Conservation (phyloP, 2,329 filamentous ascomycete genomes). For the Chaetomium globosum region DNA sequence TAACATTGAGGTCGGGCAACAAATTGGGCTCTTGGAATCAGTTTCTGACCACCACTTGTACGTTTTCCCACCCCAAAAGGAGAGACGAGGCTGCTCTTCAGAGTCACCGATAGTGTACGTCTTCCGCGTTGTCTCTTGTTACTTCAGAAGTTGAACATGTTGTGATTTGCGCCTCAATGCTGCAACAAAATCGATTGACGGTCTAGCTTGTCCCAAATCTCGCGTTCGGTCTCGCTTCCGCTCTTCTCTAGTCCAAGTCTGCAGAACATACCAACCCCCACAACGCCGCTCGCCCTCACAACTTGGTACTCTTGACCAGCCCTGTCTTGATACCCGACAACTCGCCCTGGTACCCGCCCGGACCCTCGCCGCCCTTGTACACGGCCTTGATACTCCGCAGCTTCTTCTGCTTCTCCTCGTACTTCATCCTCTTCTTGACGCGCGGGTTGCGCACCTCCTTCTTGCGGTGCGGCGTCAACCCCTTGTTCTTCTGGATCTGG, state of each 20-base stretch:
- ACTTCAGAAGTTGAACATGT: background rate
- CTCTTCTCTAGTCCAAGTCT: background rate
- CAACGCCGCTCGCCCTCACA: slow-evolving; percentile 53
- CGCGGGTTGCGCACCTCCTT: slow-evolving; percentile 94
- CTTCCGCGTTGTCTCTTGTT: background rate
- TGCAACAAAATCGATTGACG: background rate
- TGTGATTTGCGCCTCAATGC: background rate
- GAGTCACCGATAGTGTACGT: background rate
- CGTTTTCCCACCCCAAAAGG: background rate
- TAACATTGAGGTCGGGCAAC: background rate
- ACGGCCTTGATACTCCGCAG: slow-evolving; percentile 80
- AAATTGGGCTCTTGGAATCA: background rate
- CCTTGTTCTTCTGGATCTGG: slow-evolving; percentile 97
- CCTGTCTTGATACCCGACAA: slow-evolving; percentile 93
- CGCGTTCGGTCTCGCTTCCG: background rate
- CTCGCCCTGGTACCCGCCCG: slow-evolving; percentile 87
- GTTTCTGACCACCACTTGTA: background rate
- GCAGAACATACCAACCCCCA: background rate
- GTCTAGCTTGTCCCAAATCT: background rate
- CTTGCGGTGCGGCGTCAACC: slow-evolving; percentile 81
- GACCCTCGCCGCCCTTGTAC: slow-evolving; percentile 83
- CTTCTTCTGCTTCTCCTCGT: slow-evolving; percentile 97
- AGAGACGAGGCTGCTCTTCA: background rate
- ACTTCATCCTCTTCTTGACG: slow-evolving; percentile 98
- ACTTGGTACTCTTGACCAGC: slow-evolving; percentile 88